Base-by-base conservation (phyloP, 1,284 basidiomycete species). In the Athelia sp. region DNA sequence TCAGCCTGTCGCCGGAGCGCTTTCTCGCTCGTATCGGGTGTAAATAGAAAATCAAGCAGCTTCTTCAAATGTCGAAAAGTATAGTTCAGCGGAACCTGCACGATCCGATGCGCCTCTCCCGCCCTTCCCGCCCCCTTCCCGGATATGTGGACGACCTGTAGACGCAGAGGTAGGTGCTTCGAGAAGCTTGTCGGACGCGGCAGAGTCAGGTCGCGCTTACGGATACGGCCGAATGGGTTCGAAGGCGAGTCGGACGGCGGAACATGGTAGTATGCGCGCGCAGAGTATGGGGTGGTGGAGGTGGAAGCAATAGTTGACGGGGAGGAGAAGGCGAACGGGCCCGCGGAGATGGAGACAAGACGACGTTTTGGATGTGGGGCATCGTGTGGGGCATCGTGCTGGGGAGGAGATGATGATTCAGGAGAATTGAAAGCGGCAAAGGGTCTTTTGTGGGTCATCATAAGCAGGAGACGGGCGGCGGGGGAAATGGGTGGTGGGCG, bases 31-130 rank as follows among this genome's bases (percentile, higher is more conserved):
- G 53, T 62, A 19, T 50, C 54, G 49, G 60, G 68, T 26, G 77
- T 74, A 56, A 86, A 88, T 3, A 87, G 63, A 60, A 81, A 89
- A 9, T 75, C 66, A 31, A 87, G 71, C 48, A 89, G 73, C 46
- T 73, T 75, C 45, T 78, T 76, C 2, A 90, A 69, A 55, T 85
- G 84, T 2, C 75, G 70, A 56, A 90, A 82, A 0, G 81, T 84
- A 59, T 86, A 88, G 59, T 74, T 83, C 23, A 79, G 67, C 0
- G 87, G 87, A 4, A 87, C 81, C 53, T 86, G 84, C 3, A 81
- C 79, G 50, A 85, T 67, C 46, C 85, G 77, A 56, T 78, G 78
- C 1, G 84, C 72, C 11, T 77, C 78, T 4, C 81, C 75, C 36
- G 36, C 8, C 15, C n/a, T 21, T 4, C 8, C 36, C 18, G 62